Evolutionary conservation across 2,329 filamentous ascomycete genomes (phyloP).

Genomic region (Chaetomiaceae sp.): DNA sequence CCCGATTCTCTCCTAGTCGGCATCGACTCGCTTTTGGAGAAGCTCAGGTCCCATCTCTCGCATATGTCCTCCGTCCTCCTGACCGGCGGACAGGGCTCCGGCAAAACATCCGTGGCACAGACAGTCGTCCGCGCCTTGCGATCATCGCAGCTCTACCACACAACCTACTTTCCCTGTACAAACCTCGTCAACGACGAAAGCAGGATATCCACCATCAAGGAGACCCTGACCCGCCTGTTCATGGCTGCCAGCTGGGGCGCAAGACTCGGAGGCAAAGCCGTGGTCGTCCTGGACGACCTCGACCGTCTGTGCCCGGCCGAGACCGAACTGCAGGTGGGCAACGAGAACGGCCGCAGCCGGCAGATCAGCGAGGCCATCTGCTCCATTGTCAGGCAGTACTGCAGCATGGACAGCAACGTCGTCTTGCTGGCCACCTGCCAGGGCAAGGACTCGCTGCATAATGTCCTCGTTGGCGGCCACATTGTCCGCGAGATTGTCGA

Average conservation of each 20-base stretch:
- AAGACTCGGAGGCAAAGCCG: conserved; percentile 72
- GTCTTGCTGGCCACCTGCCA: conserved; percentile 88
- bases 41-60: conserved; percentile 70
- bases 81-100: conserved; percentile 83
- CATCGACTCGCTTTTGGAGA: conserved; percentile 70
- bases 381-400: conserved; percentile 78
- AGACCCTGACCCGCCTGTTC: conserved; percentile 78
- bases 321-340: conserved; percentile 88
- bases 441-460: conserved; percentile 88
- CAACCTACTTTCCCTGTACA: conserved; percentile 80
- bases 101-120: conserved; percentile 79
- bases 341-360: conserved; percentile 86
- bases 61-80: conserved; percentile 86
- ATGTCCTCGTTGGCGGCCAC: conserved; percentile 84
- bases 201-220: conserved; percentile 83
- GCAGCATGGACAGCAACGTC: conserved; percentile 71
- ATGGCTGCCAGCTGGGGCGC: conserved; percentile 89
- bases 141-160: conserved; percentile 70
- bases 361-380: conserved; percentile 89
- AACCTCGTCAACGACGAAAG: conserved; percentile 89
- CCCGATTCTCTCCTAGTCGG: conserved; percentile 67
- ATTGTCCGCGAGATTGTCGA: conserved; percentile 87
- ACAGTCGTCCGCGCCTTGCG: conserved; percentile 70
- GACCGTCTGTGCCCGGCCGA: conserved; percentile 91
- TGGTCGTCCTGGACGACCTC: conserved; percentile 88